phyloP scores from a whole-genome alignment of 2,329 filamentous ascomycete species.

The Colletotrichum sp. region DNA sequence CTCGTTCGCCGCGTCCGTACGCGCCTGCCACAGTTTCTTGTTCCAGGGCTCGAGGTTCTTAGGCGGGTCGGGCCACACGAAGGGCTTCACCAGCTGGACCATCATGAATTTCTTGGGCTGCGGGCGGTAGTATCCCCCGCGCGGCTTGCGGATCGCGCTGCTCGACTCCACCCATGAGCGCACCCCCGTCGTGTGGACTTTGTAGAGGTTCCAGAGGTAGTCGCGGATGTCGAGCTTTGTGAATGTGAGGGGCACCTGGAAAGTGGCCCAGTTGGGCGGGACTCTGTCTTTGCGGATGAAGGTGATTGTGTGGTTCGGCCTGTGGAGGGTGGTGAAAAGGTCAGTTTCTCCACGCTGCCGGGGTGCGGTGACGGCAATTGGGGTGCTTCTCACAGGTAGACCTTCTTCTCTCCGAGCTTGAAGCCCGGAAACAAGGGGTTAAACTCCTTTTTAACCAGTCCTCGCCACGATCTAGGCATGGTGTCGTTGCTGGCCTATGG shows the following conservation, averaged over 20 bases:
- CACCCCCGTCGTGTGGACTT: constrained; percentile 73
- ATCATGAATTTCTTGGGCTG: constrained; percentile 89
- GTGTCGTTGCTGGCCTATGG: constrained; percentile 20
- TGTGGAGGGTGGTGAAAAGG: constrained; percentile 37
- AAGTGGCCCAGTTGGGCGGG: constrained; percentile 82
- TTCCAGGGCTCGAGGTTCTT: constrained; percentile 68
- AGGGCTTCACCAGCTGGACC: constrained; percentile 84
- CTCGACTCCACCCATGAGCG: constrained; percentile 79
- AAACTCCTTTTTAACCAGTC: too few relatives aligned
- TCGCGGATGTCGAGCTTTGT: constrained; percentile 97
- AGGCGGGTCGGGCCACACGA: constrained; percentile 82
- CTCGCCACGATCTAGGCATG: constrained; percentile 26
- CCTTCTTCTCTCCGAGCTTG: constrained; percentile 56
- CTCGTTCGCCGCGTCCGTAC: constrained; percentile 48
- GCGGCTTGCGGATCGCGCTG: constrained; percentile 56
- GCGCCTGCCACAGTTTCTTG: constrained; percentile 60
- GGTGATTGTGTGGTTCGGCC: constrained; percentile 81
- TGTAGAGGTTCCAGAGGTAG: constrained; percentile 89
- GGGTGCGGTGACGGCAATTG: background rate
- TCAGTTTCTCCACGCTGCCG: background rate
- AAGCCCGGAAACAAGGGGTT: constrained; percentile 35
- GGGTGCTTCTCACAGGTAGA: constrained; percentile 54
- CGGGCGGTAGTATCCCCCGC: constrained; percentile 70
- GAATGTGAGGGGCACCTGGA: constrained; percentile 88
- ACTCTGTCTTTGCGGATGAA: constrained; percentile 75